A percentile compares a stretch with the other conserved stretches of the same genome.
These are phyloP conservation scores for Candida schatavii DNA, from an alignment of 805 yeast species.

Conservation along the genomic window DNA sequence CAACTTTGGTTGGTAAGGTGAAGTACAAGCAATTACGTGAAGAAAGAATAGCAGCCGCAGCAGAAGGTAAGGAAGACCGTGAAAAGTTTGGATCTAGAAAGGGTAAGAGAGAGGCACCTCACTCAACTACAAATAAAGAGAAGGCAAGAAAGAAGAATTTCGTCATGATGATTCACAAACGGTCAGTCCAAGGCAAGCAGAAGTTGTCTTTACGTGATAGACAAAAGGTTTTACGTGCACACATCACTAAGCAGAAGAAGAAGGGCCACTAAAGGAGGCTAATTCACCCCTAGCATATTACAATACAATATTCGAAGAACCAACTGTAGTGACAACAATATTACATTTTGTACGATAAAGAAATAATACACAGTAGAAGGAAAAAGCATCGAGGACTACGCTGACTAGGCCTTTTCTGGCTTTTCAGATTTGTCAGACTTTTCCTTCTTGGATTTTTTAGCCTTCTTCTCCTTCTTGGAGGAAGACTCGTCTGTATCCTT, in stretches of 20 bases:
- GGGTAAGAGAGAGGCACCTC: constrained; percentile 72
- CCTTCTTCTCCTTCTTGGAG: constrained; percentile 14
- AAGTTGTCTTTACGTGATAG: constrained; percentile 86
- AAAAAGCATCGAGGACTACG: too few species aligned
- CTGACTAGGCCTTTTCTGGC: too few species aligned
- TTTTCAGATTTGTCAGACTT: constrained; percentile 6
- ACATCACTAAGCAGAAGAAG: constrained; percentile 86
- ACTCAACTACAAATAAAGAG: constrained; percentile 92
- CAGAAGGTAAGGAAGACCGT: constrained; percentile 91
- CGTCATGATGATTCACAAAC: constrained; percentile 97
- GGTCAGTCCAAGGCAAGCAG: constrained; percentile 90
- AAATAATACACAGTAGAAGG: constrained; percentile 1
- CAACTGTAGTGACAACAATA: too few species aligned
- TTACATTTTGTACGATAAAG: background rate
- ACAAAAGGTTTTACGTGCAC: constrained; percentile 83
- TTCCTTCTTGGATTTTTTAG: constrained; percentile 8
- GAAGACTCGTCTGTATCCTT: constrained; percentile 6
- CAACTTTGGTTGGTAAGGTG: constrained; percentile 69
- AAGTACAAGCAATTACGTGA: constrained; percentile 84
- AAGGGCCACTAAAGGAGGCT: constrained; percentile 68
- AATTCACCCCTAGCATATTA: background rate
- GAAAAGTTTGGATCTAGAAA: constrained; percentile 86
- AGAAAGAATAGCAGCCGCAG: constrained; percentile 82
- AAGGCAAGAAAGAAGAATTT: constrained; percentile 98
- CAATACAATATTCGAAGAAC: too few species aligned